phyloP scores from a whole-genome alignment of 2,329 filamentous ascomycete species.

The Penicillium sp. region DNA sequence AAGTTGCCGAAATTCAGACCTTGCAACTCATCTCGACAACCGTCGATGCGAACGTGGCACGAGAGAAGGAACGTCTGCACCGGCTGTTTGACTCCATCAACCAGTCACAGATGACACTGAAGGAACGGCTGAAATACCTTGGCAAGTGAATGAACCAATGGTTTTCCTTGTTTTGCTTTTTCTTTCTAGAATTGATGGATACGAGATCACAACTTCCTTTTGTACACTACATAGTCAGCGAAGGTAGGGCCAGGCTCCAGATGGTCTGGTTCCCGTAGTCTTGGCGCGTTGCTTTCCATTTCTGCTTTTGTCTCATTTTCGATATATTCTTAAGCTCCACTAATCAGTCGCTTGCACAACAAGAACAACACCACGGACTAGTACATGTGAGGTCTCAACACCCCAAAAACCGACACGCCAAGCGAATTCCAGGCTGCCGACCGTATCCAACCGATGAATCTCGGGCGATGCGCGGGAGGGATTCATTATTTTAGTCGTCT shows the following conservation, averaged over 20 bases:
- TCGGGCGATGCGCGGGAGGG: background rate
- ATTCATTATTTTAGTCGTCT: background rate
- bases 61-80: conserved; percentile 25
- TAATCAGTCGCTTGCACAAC: background rate
- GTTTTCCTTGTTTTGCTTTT: conserved; percentile 1
- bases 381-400: background rate
- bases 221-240: background rate
- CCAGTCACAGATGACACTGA: conserved; percentile 19
- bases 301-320: background rate
- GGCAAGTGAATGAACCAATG: conserved; percentile 6
- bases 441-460: background rate
- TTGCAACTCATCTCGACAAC: conserved; percentile 19
- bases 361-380: background rate
- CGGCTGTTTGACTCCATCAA: conserved; percentile 18
- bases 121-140: conserved; percentile 14
- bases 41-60: conserved; percentile 24
- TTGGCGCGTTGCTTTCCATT: background rate
- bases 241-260: background rate
- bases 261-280: background rate
- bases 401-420: background rate
- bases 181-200: background rate
- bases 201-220: background rate
- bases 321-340: background rate
- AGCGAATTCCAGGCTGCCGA: background rate
- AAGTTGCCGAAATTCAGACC: conserved; percentile 28